Evolutionary conservation across 345 rosid genomes (phyloP), one percentile per base, ranked within the genome.

Genomic region (Microthlaspi erraticum): DNA sequence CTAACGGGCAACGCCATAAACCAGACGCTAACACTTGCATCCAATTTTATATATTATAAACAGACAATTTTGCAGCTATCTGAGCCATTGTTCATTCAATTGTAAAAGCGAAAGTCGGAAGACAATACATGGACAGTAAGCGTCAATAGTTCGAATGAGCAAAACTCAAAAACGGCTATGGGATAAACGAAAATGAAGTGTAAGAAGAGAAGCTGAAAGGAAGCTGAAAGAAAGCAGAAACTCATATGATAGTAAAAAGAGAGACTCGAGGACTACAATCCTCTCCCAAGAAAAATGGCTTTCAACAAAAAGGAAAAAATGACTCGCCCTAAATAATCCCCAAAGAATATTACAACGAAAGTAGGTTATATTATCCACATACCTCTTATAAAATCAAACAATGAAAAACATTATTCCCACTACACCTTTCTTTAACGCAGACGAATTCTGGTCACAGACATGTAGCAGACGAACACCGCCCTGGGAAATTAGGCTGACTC

Each of bases 321-420:
- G 52, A 52, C 44, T 41, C 48, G 16, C 7, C 70, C 54, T 62
- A 23, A n/a, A n/a, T n/a, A n/a, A 17, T 2, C 41, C 23, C 26
- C 20, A 17, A 39, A 31, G 12, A 26, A 65, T 64, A 48, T 39
- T 73, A 72, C 77, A 72, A 72, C 12, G 71, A 46, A 72, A 73
- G 60, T 48, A 56, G 60, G 48, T 52, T 55, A 64, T 55, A 64
- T 64, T 54, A 64, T 64, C 64, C 48, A 64, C 65, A 50, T 29
- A 18, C 19, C 53, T 41, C 67, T 62, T 10, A 31, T 32, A 64
- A 49, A 17, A 17, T 8, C 34, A 23, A 61, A 31, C 34, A 23
- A 61, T 16, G 14, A 5, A 36, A 20, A 61, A 42, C 13, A 32
- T 61, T 71, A 60, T 51, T 60, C 19, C 61, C 14, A 23, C 26